phyloP scores from a whole-genome alignment of 768 basidiomycete species.

The Filobasidium floriforme region DNA sequence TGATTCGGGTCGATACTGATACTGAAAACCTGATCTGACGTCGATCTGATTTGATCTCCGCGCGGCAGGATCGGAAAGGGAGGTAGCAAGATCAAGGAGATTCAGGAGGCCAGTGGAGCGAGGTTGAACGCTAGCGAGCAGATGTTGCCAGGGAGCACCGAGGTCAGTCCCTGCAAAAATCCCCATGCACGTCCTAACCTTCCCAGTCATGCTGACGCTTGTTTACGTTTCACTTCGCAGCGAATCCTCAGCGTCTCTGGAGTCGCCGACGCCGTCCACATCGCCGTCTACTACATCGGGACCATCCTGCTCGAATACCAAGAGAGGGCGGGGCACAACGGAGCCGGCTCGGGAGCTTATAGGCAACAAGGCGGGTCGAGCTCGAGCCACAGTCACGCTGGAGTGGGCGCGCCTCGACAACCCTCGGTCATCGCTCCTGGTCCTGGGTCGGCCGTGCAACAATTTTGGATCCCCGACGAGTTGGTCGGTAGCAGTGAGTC shows the following conservation, averaged over 20 bases:
- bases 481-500: slow-evolving; percentile 59
- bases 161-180: slow-evolving; percentile 58
- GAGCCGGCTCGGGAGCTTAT: slow-evolving; percentile 61
- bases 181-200: too few relatives aligned
- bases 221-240: too few relatives aligned
- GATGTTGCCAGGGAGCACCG: slow-evolving; percentile 98
- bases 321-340: slow-evolving; percentile 47
- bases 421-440: slow-evolving; percentile 19
- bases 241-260: slow-evolving; percentile 96
- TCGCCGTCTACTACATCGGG: slow-evolving; percentile 98
- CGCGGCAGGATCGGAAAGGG: slow-evolving; percentile 71
- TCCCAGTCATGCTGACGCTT: too few relatives aligned
- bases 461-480: slow-evolving; percentile 97
- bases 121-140: slow-evolving; percentile 93
- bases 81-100: slow-evolving; percentile 98
- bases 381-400: slow-evolving; percentile 63
- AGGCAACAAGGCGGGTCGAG: slow-evolving; percentile 51
- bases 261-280: slow-evolving; percentile 97
- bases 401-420: slow-evolving; percentile 41
- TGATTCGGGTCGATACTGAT: neutral
- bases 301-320: slow-evolving; percentile 72
- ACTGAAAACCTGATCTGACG: too few relatives aligned
- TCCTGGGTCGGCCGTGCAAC: slow-evolving; percentile 70
- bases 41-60: neutral
- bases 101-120: slow-evolving; percentile 96